These are phyloP conservation scores for Thalassiosira exigua DNA, from an alignment of 352 stramenopile species.

Conservation along the genomic window DNA sequence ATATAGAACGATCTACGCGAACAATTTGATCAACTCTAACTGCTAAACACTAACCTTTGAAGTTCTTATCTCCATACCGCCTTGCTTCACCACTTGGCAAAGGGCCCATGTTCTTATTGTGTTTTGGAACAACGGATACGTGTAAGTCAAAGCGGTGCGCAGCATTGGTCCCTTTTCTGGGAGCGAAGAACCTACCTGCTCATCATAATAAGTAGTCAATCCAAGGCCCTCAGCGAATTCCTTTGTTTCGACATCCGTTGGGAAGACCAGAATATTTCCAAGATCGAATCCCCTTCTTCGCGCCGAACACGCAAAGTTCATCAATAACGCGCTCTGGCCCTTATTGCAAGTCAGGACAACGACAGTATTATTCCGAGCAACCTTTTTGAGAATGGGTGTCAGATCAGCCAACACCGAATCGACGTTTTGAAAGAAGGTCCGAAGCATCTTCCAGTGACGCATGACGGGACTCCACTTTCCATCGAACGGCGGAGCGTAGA, in stretches of 20 bases:
- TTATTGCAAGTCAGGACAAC: conserved; percentile 81
- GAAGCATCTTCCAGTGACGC: conserved; percentile 41
- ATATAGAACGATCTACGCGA: too few species aligned
- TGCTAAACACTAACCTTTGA: conserved; percentile 58
- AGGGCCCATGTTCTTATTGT: conserved; percentile 55
- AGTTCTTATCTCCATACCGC: conserved; percentile 72
- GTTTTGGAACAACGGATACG: conserved; percentile 31
- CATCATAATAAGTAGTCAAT: conserved; percentile 58
- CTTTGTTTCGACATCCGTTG: conserved; percentile 56
- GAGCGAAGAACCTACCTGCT: conserved; percentile 56
- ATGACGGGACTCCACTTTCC: conserved; percentile 10
- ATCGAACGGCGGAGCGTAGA: conserved; percentile 35
- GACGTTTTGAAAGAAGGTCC: conserved; percentile 51
- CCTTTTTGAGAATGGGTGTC: conserved; percentile 42
- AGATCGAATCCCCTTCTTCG: conserved; percentile 47
- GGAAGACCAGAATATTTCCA: conserved; percentile 68
- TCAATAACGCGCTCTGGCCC: conserved; percentile 67
- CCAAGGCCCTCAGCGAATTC: conserved; percentile 49
- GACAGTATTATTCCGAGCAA: conserved; percentile 57
- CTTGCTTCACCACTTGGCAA: conserved; percentile 49
- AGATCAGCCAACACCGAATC: conserved; percentile 31
- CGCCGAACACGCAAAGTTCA: conserved; percentile 64
- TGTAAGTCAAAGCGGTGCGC: conserved; percentile 60
- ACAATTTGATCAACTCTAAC: too few species aligned
- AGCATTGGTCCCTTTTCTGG: conserved; percentile 47